Evolutionary conservation across 108 stramenopile genomes (phyloP).

Genomic region (Stephanodiscus triporus): DNA sequence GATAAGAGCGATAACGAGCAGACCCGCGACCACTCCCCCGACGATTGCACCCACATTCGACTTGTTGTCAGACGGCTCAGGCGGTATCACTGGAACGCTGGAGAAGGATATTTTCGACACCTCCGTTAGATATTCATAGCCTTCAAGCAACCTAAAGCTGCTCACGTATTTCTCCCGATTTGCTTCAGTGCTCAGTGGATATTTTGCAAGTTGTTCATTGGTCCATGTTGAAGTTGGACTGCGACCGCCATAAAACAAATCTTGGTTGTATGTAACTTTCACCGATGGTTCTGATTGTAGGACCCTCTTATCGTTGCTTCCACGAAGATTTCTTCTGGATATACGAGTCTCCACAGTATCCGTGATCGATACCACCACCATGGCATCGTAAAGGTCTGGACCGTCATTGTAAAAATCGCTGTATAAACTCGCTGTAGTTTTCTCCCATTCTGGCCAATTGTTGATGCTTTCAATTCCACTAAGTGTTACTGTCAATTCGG

Average conservation of each 20-base stretch:
- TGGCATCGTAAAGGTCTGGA: neutral
- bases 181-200: neutral
- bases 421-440: neutral
- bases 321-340: neutral
- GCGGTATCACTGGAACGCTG: neutral
- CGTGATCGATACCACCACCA: neutral
- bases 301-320: neutral
- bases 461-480: neutral
- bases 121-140: neutral
- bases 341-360: neutral
- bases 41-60: neutral
- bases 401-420: neutral
- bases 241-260: neutral
- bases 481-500: neutral
- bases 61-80: neutral
- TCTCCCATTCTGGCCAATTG: neutral
- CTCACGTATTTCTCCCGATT: neutral
- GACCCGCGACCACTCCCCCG: neutral
- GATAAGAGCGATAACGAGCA: neutral
- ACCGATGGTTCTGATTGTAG: neutral
- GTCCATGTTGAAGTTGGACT: neutral
- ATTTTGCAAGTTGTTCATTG: neutral
- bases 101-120: neutral
- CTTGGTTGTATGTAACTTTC: neutral
- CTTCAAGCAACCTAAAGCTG: neutral